phyloP scores from a whole-genome alignment of 192 early-diverging fungal genomes.

The Gigaspora rosea region DNA sequence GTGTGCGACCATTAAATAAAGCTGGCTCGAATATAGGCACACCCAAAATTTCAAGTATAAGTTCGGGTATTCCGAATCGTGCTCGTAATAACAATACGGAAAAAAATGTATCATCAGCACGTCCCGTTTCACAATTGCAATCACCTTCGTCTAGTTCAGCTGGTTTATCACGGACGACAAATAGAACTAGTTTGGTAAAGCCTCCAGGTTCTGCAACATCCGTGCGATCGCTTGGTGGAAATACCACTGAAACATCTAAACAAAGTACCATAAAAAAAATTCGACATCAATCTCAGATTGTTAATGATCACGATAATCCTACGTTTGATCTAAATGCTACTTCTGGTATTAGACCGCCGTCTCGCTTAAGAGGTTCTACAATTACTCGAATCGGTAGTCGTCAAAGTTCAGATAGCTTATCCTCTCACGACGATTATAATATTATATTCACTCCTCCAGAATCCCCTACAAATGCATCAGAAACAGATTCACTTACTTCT shows the following conservation, averaged over 20 bases:
- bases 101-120: neutral
- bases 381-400: neutral
- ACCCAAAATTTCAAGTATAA: conserved; percentile 6
- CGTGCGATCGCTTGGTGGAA: neutral
- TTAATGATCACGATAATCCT: neutral
- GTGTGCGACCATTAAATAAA: conserved; percentile 8
- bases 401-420: conserved; percentile 22
- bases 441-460: conserved; percentile 26
- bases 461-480: conserved; percentile 21
- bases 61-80: neutral
- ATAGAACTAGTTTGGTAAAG: neutral
- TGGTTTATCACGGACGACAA: neutral
- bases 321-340: neutral
- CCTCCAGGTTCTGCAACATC: neutral
- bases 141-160: conserved; percentile 1
- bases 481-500: conserved; percentile 26
- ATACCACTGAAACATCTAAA: neutral
- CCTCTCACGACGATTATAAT: conserved; percentile 9
- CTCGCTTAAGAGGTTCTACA: neutral
- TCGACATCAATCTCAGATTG: conserved; percentile 1
- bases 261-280: neutral
- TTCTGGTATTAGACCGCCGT: neutral
- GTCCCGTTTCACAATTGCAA: neutral
- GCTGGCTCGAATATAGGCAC: neutral
- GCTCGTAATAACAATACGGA: conserved; percentile 10